Conservation (phyloP, 1,284 basidiomycete species). For the Trametes versicolor region DNA sequence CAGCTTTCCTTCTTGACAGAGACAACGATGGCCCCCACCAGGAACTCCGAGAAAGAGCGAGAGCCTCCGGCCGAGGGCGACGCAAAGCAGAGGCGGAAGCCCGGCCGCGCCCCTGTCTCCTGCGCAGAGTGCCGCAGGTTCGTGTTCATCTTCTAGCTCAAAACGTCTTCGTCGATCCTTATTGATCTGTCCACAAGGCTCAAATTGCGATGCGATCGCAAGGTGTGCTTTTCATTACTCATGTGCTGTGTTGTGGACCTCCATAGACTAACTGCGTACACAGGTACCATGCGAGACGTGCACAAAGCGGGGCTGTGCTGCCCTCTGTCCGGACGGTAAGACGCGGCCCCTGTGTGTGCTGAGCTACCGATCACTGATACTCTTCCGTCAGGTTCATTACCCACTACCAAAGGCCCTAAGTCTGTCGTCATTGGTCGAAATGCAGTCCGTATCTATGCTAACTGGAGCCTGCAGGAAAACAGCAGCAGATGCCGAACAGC, state of each 20-base stretch:
- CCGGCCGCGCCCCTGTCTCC: slow-evolving; percentile 66
- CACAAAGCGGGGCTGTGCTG: slow-evolving; percentile 71
- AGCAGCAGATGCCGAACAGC: slow-evolving; percentile 70
- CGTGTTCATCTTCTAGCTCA: slow-evolving; percentile 45
- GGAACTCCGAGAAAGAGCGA: slow-evolving; percentile 31
- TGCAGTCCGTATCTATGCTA: background rate
- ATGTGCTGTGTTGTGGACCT: background rate
- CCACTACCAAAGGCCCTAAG: slow-evolving; percentile 63
- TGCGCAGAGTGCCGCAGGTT: slow-evolving; percentile 77
- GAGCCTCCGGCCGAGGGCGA: slow-evolving; percentile 30
- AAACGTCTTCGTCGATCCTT: slow-evolving; percentile 18
- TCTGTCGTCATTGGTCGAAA: slow-evolving; percentile 26
- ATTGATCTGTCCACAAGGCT: slow-evolving; percentile 50
- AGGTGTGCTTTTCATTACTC: slow-evolving; percentile 49
- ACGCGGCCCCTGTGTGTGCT: background rate
- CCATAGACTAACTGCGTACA: background rate
- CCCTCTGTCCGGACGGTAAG: slow-evolving; percentile 75
- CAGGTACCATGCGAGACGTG: slow-evolving; percentile 63
- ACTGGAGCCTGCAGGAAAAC: slow-evolving; percentile 52
- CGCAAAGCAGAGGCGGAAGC: slow-evolving; percentile 48
- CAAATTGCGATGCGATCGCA: slow-evolving; percentile 78
- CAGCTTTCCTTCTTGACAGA: background rate
- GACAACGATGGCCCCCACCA: slow-evolving; percentile 30
- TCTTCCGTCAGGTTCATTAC: slow-evolving; percentile 56
- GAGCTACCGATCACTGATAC: background rate